Evolutionary conservation across 208 protist genomes (phyloP).

Genomic region (Phytomonas francai): DNA sequence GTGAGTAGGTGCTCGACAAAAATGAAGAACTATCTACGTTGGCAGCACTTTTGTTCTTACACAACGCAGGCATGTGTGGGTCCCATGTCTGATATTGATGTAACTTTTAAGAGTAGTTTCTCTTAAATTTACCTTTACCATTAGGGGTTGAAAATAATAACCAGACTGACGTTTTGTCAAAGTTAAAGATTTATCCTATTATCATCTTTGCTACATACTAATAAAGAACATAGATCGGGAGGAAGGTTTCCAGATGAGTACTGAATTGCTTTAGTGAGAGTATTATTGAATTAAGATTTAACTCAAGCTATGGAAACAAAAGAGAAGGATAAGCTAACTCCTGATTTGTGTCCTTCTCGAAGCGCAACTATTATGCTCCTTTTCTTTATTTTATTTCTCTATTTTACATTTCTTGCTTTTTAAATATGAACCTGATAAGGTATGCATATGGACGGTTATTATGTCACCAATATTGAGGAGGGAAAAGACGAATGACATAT

Average conservation of each 20-base stretch:
- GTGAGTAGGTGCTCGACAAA: background rate
- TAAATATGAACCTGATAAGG: background rate
- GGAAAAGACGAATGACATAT: background rate
- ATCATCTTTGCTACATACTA: background rate
- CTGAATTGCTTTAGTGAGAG: background rate
- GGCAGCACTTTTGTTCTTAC: background rate
- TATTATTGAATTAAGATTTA: background rate
- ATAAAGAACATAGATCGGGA: background rate
- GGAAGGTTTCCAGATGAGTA: background rate
- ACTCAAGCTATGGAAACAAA: background rate
- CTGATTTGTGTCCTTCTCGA: background rate
- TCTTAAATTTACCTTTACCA: slow-evolving; percentile 1
- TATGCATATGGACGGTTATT: background rate
- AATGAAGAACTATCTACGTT: background rate
- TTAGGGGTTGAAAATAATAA: background rate
- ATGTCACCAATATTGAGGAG: background rate
- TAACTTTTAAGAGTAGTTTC: background rate
- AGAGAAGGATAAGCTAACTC: background rate
- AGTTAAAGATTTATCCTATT: background rate
- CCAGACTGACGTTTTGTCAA: background rate
- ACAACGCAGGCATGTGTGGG: background rate
- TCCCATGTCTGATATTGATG: background rate
- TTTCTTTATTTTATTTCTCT: slow-evolving; percentile 2
- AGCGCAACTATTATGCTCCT: background rate
- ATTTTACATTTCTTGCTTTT: slow-evolving; percentile 15